Evolutionary conservation across 2,329 filamentous ascomycete genomes (phyloP).

Genomic region (Aspergillus tubingensis): DNA sequence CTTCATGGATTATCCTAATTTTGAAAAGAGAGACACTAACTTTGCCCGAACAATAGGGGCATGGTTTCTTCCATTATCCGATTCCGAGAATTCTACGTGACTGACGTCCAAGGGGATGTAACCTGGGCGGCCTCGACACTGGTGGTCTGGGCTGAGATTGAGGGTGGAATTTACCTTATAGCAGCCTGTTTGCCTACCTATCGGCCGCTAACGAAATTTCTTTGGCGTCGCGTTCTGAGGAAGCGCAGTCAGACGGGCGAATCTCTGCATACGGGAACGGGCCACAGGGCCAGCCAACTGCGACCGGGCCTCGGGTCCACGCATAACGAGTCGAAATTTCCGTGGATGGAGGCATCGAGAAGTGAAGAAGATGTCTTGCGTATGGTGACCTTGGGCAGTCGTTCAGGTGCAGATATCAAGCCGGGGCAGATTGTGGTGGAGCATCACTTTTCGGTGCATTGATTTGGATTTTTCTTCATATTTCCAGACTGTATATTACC

Average conservation of each 20-base stretch:
- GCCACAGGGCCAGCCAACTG: too few relatives aligned
- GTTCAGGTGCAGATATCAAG: neutral
- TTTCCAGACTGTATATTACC: too few relatives aligned
- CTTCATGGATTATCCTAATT: too few relatives aligned
- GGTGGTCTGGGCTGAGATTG: slow-evolving; percentile 27
- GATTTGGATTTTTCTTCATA: neutral
- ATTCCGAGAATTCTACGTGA: slow-evolving; percentile 28
- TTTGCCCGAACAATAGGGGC: slow-evolving; percentile 11
- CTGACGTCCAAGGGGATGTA: slow-evolving; percentile 20
- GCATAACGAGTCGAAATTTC: too few relatives aligned
- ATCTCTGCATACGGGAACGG: too few relatives aligned
- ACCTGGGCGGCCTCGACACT: slow-evolving; percentile 22
- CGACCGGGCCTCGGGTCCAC: too few relatives aligned
- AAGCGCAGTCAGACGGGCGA: neutral
- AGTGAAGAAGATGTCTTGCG: neutral
- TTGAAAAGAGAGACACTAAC: too few relatives aligned
- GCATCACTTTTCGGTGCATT: neutral
- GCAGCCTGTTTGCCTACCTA: slow-evolving; percentile 30
- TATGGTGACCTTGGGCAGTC: neutral
- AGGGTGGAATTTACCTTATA: slow-evolving; percentile 30
- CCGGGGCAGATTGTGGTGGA: neutral
- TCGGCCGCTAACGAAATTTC: slow-evolving; percentile 23
- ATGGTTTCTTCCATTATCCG: slow-evolving; percentile 32
- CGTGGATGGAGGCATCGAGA: neutral
- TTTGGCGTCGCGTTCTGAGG: neutral